A percentile compares a stretch with the other conserved stretches of the same genome.
These are phyloP conservation scores for Leishmania major DNA, from an alignment of 208 protist genomes.

Conservation along the genomic window DNA sequence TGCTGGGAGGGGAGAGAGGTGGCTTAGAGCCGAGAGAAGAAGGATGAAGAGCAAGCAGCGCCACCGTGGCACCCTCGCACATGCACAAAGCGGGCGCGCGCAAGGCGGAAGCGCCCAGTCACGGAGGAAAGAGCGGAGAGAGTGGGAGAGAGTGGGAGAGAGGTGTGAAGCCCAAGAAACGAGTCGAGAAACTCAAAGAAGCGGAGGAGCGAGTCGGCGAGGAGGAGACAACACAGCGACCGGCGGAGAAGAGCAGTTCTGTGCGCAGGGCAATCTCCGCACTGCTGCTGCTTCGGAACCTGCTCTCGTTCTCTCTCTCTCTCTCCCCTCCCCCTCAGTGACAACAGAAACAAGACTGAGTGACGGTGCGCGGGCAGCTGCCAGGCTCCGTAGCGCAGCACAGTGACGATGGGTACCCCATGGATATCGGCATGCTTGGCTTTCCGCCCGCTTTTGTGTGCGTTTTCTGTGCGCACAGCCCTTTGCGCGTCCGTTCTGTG, in stretches of 20 bases:
- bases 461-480: not conserved
- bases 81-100: not conserved
- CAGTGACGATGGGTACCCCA: not conserved
- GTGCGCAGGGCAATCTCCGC: not conserved
- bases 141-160: not conserved
- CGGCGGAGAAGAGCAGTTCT: not conserved
- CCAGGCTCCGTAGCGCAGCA: not conserved
- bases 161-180: not conserved
- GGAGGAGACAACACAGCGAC: not conserved
- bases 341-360: not conserved
- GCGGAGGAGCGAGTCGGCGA: not conserved
- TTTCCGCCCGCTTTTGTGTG: not conserved
- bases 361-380: not conserved
- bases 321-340: not conserved
- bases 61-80: not conserved
- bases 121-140: not conserved
- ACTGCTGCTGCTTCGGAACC: not conserved
- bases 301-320: not conserved
- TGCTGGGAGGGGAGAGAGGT: not conserved
- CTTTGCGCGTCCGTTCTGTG: too few relatives aligned
- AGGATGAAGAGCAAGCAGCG: not conserved
- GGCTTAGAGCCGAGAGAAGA: not conserved
- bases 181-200: not conserved
- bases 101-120: conserved; percentile 3
- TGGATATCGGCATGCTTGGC: not conserved